Evolutionary conservation across 2,329 filamentous ascomycete genomes (phyloP), one percentile per base, ranked within the genome.

Genomic region (Cladosporium sp.): DNA sequence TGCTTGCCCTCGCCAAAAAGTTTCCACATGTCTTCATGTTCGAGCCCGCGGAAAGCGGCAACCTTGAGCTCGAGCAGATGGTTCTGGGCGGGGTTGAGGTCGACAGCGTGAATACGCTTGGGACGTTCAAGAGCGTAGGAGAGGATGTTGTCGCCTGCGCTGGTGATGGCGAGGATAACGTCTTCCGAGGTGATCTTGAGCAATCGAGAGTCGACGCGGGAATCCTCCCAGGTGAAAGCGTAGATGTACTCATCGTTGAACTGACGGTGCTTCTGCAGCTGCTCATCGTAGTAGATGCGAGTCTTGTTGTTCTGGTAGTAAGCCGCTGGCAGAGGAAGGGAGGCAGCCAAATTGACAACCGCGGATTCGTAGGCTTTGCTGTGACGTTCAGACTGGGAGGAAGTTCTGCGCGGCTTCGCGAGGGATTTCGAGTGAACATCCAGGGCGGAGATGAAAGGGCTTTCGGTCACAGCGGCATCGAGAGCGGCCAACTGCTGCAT

Each of bases 231-330:
- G 1, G 90, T 96, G 68, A 97, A 97, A 2, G 92, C 90, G 61
- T 97, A 97, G 62, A 97, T 96, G 70, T 96, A 97, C 67, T 96
- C 90, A 58, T 96, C 85, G 55, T 89, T 86, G 76, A 97, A 97
- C 62, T 96, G 91, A 2, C 84, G 89, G 70, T 96, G 91, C 70
- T 97, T 96, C 60, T 83, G 78, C 19, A 96, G 80, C 58, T 87
- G 82, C 53, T 96, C 90, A 56, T 96, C 88, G 64, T 96, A 96
- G 76, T 93, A 89, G 59, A 96, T 93, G 41, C 92, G 83, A 80
- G 89, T 95, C 72, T 93, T 89, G 69, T 96, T 89, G 68, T 96
- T 96, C 68, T 97, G 92, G 69, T 97, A 97, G 77, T 95, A 96
- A 59, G 90, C 90, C 0, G 91, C 86, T 0, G 92, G 92, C 1